A percentile compares a stretch with the other conserved stretches of the same genome.
Evolutionary conservation across 2,329 filamentous ascomycete species (phyloP).

Genomic region (Alternaria postmessia): DNA sequence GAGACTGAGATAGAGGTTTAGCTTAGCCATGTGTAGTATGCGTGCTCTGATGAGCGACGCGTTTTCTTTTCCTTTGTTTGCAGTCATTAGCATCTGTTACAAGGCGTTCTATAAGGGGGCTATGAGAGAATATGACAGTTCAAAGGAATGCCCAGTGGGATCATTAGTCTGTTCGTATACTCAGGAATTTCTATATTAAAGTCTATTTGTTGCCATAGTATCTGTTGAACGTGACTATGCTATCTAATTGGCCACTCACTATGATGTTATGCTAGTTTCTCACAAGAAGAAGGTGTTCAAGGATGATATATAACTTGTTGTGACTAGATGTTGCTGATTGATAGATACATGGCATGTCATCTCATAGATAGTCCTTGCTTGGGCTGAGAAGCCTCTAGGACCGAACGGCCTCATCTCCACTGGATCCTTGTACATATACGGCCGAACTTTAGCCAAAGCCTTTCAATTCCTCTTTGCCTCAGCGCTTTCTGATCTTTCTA

Average conservation of each 20-base stretch:
- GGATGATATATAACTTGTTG: no score
- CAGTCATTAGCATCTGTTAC: neutral
- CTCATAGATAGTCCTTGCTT: neutral
- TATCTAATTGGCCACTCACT: neutral
- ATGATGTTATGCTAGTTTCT: neutral
- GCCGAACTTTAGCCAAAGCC: neutral
- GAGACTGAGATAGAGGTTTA: conserved; percentile 26
- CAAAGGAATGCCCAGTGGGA: neutral
- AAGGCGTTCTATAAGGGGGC: neutral
- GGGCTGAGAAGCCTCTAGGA: neutral
- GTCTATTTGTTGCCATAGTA: neutral
- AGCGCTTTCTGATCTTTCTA: neutral
- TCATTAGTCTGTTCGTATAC: neutral
- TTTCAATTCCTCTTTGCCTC: neutral
- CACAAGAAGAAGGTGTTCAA: neutral
- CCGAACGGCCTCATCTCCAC: neutral
- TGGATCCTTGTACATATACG: neutral
- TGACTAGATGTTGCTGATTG: neutral
- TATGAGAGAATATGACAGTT: neutral
- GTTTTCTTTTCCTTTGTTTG: neutral
- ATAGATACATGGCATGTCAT: neutral
- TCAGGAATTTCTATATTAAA: neutral
- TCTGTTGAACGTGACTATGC: neutral
- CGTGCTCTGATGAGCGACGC: neutral
- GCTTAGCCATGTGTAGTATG: neutral